These are phyloP conservation scores for Tephrocybe sp. DNA, from an alignment of 768 basidiomycete species.

Conservation along the genomic window DNA sequence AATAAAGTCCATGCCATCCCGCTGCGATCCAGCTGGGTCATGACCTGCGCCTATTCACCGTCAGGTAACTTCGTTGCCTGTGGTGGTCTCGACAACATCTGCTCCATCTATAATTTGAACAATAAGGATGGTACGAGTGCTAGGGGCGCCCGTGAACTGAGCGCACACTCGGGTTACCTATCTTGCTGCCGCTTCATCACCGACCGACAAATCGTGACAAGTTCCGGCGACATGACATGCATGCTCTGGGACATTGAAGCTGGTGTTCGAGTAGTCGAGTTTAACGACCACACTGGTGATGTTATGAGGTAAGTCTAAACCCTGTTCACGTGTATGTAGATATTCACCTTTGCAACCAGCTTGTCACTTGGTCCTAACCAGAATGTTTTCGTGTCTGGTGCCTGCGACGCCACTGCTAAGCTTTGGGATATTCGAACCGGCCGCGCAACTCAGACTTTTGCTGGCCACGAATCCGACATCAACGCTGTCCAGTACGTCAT, in stretches of 20 bases:
- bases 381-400: constrained; percentile 96
- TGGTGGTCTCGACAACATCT: constrained; percentile 98
- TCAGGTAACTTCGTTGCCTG: constrained; percentile 98
- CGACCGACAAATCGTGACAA: constrained; percentile 97
- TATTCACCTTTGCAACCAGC: constrained; percentile 38
- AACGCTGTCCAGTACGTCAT: constrained; percentile 92
- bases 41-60: constrained; percentile 99
- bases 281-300: constrained; percentile 98
- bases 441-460: constrained; percentile 97
- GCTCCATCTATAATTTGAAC: constrained; percentile 95
- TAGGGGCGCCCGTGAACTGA: constrained; percentile 91
- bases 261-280: constrained; percentile 96
- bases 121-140: constrained; percentile 74
- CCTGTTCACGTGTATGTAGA: constrained; percentile 9
- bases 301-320: constrained; percentile 85
- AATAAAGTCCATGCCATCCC: constrained; percentile 99
- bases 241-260: constrained; percentile 99
- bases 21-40: constrained; percentile 97
- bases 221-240: constrained; percentile 99
- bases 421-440: constrained; percentile 99
- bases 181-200: constrained; percentile 98
- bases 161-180: constrained; percentile 97
- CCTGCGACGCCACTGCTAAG: constrained; percentile 97
- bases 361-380: constrained; percentile 92
- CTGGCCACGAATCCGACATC: constrained; percentile 98